Base-by-base conservation (phyloP, 768 basidiomycete genomes). In the Boletus rex-veris region DNA sequence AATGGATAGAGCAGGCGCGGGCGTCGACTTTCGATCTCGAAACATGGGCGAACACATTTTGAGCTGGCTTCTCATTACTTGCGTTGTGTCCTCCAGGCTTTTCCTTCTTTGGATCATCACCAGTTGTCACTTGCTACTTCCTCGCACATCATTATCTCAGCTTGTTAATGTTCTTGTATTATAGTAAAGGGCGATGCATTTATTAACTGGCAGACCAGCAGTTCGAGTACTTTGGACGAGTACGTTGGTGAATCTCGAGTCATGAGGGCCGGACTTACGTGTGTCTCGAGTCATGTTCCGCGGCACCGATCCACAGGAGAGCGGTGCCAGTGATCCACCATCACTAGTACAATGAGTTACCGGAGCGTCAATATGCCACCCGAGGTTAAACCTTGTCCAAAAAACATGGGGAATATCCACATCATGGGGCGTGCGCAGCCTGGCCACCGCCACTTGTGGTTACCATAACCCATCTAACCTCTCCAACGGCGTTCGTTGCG, bases 41-140 rank as follows among this genome's bases (percentile, higher is more conserved):
- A 68, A 82, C 80, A 45, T 93, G 90, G 87, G 88, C 90, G 24
- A 85, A 75, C 70, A 88, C 85, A 33, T 83, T 89, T 65, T 90
- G 70, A 76, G 58, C 58, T 52, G 54, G 56, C 45, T 61, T 52
- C 58, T 60, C 57, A 48, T 43, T 55, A 49, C 51, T 57, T 55
- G 18, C 39, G 31, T 58, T 41, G 42, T 55, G 42, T 48, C 7
- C 31, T 5, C 8, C 40, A 9, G 41, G 49, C 46, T 59, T 50
- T 57, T 45, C 43, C 50, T 56, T 43, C 54, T 44, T 51, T 55
- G 55, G 50, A 58, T 60, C 54, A 69, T 65, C 8, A 59, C 64
- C 69, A 60, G 53, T 24, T 59, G 54, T 58, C 66, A 60, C 54
- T 54, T 67, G 62, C 58, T 69, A 61, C 66, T 58, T 58, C 53